phyloP scores from a whole-genome alignment of 148 eudicot species.

The Rhododendron henanense region DNA sequence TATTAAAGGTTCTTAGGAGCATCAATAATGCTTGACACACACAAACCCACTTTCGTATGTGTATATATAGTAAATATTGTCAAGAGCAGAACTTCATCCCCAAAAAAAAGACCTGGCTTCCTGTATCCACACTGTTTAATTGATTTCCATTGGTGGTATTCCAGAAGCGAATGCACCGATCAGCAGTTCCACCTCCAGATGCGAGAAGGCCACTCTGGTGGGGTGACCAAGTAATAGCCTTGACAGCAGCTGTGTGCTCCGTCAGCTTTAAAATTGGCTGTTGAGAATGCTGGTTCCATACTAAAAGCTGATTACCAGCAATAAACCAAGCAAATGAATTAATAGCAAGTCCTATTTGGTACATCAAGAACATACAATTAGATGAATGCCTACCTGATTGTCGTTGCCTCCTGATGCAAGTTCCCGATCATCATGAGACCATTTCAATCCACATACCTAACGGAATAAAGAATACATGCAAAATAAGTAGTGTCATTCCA shows the following conservation, averaged over 20 bases:
- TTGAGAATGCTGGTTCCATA: constrained; percentile 92
- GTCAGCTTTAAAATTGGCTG: constrained; percentile 66
- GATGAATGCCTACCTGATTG: constrained; percentile 61
- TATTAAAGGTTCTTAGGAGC: background rate
- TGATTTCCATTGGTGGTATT: constrained; percentile 88
- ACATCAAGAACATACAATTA: background rate
- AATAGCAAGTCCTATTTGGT: background rate
- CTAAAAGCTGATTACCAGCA: constrained; percentile 54
- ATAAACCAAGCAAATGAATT: constrained; percentile 4
- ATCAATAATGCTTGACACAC: background rate
- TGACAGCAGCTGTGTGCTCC: constrained; percentile 96
- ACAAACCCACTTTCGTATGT: background rate
- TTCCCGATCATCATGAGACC: constrained; percentile 98
- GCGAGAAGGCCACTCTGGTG: constrained; percentile 84
- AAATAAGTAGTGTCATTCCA: background rate
- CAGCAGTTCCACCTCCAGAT: constrained; percentile 98
- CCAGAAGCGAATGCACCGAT: constrained; percentile 95
- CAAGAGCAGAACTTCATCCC: background rate
- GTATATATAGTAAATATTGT: background rate
- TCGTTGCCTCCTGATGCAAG: constrained; percentile 99
- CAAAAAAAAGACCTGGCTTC: constrained; percentile 65
- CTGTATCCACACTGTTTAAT: constrained; percentile 75
- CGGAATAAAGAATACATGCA: background rate
- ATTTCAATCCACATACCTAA: constrained; percentile 95
- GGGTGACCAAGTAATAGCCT: constrained; percentile 98